Percentiles rank a stretch among this genome's conserved stretches.
phyloP scores from a whole-genome alignment of 305 asterid species.

The Withania somnifera region DNA sequence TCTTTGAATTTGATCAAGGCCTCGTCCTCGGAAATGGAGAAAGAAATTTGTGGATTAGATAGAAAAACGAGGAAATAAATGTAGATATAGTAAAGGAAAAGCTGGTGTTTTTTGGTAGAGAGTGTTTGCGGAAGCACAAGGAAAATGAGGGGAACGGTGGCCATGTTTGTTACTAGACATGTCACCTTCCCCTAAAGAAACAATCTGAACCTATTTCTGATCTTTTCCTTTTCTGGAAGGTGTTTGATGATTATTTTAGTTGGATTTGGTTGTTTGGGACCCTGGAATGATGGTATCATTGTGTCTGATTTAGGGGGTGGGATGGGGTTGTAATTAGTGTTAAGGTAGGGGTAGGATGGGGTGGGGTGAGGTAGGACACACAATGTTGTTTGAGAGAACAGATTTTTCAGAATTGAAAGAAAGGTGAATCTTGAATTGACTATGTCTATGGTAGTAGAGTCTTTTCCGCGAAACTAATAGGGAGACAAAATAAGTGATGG shows the following conservation, averaged over 20 bases:
- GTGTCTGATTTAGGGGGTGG: not conserved
- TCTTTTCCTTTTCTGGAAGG: slow-evolving; percentile 15
- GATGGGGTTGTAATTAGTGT: not conserved
- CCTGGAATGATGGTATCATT: slow-evolving; percentile 22
- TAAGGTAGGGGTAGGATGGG: not conserved
- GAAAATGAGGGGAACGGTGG: slow-evolving; percentile 29
- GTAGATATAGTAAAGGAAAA: slow-evolving; percentile 2
- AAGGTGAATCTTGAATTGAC: slow-evolving; percentile 16
- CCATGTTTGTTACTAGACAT: slow-evolving; percentile 18
- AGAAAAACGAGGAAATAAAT: slow-evolving; percentile 12
- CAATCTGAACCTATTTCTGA: slow-evolving; percentile 31
- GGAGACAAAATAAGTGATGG: too few species aligned
- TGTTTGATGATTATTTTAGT: slow-evolving; percentile 4
- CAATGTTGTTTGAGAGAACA: not conserved
- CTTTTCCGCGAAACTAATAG: too few species aligned
- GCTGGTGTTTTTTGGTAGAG: slow-evolving; percentile 5
- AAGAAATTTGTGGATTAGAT: slow-evolving; percentile 4
- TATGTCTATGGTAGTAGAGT: too few species aligned
- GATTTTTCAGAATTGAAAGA: not conserved
- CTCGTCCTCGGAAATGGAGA: slow-evolving; percentile 30
- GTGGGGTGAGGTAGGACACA: not conserved
- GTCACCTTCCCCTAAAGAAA: slow-evolving; percentile 24
- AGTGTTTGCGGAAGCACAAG: slow-evolving; percentile 3
- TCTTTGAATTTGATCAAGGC: slow-evolving; percentile 53
- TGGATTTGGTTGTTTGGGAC: slow-evolving; percentile 9